Evolutionary conservation across 257 asterid genomes (phyloP).

Genomic region (Echium plantagineum): DNA sequence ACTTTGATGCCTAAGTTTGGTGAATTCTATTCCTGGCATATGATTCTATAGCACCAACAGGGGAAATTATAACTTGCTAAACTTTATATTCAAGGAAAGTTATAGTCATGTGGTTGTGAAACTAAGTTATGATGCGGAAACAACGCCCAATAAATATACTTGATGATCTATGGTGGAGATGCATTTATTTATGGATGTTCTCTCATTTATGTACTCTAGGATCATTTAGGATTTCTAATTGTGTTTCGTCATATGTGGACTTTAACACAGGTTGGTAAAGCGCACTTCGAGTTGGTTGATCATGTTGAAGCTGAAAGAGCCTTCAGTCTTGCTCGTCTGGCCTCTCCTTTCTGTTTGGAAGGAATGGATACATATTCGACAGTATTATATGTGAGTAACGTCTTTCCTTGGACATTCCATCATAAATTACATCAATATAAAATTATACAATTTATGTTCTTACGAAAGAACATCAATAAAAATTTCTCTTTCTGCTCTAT

Average conservation of each 20-base stretch:
- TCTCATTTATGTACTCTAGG: not conserved
- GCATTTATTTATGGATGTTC: not conserved
- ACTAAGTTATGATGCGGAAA: not conserved
- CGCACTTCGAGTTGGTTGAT: slow-evolving; percentile 83
- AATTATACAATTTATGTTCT: slow-evolving; percentile 10
- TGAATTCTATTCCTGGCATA: not conserved
- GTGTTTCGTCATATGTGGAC: slow-evolving; percentile 6
- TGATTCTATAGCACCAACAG: not conserved
- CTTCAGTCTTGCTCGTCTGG: slow-evolving; percentile 75
- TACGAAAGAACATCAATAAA: not conserved
- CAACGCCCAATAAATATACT: not conserved
- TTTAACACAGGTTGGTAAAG: slow-evolving; percentile 72
- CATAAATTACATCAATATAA: slow-evolving; percentile 3
- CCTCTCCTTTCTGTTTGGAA: slow-evolving; percentile 74
- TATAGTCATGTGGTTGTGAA: not conserved
- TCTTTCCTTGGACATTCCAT: slow-evolving; percentile 10
- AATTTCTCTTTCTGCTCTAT: not conserved
- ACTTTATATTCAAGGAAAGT: not conserved
- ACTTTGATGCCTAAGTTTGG: slow-evolving; percentile 3
- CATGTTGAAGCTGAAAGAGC: slow-evolving; percentile 91
- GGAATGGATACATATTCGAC: slow-evolving; percentile 95
- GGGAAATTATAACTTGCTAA: not conserved
- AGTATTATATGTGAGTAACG: slow-evolving; percentile 73
- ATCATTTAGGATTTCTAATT: not conserved
- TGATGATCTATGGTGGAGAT: slow-evolving; percentile 6